Evolutionary conservation across 2,329 filamentous ascomycete species (phyloP).

Genomic region (Graphilbum ipis-grandicollis): DNA sequence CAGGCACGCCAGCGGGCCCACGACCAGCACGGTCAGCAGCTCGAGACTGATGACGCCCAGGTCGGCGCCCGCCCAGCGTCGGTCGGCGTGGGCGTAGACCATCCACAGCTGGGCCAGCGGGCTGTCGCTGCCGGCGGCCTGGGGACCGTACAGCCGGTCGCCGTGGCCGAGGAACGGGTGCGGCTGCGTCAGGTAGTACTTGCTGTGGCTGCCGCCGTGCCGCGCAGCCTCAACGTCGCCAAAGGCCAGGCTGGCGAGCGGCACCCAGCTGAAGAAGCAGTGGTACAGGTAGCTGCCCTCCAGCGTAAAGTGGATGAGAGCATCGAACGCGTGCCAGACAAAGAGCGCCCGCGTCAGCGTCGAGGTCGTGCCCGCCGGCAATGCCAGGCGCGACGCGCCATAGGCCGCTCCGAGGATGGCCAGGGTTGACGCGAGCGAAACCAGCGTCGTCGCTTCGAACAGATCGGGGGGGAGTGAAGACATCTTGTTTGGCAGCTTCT

Average conservation of each 20-base stretch:
- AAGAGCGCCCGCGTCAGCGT: slow-evolving; percentile 65
- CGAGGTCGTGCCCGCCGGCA: slow-evolving; percentile 30
- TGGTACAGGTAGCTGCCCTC: slow-evolving; percentile 88
- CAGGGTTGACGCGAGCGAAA: slow-evolving; percentile 38
- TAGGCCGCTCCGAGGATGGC: slow-evolving; percentile 34
- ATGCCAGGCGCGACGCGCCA: slow-evolving; percentile 24
- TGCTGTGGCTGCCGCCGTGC: slow-evolving; percentile 8
- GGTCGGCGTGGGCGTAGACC: slow-evolving; percentile 49
- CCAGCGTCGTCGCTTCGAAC: slow-evolving; percentile 41
- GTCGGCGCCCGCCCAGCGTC: slow-evolving; percentile 46
- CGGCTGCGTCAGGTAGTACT: slow-evolving; percentile 26
- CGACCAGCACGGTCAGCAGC: slow-evolving; percentile 46
- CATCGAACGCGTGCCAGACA: slow-evolving; percentile 90
- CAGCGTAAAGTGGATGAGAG: slow-evolving; percentile 77
- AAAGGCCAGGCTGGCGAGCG: slow-evolving; percentile 15
- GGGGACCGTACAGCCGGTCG: slow-evolving; percentile 35
- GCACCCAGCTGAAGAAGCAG: slow-evolving; percentile 58
- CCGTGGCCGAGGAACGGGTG: slow-evolving; percentile 32
- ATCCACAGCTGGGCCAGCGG: slow-evolving; percentile 47
- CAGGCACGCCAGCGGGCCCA: slow-evolving; percentile 39
- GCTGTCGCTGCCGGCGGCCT: slow-evolving; percentile 35
- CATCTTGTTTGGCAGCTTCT: slow-evolving; percentile 2
- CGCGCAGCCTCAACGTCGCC: slow-evolving; percentile 12
- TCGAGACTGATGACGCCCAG: slow-evolving; percentile 46
- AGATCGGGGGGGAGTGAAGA: slow-evolving; percentile 31